Evolutionary conservation across 2,329 filamentous ascomycete species (phyloP).

Genomic region (Bipolaris oryzae): DNA sequence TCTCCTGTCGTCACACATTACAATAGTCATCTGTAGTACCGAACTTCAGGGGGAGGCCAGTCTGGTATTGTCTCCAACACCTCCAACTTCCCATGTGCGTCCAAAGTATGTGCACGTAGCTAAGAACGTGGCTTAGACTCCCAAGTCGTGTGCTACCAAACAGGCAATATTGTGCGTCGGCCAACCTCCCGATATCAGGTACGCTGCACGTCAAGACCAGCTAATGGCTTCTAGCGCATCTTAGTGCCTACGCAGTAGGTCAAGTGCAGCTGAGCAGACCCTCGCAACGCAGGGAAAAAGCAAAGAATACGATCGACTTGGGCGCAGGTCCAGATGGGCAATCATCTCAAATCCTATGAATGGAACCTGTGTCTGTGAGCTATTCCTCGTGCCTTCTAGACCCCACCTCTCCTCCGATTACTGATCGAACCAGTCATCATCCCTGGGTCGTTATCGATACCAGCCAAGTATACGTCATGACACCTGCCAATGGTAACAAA

Average conservation of each 20-base stretch:
- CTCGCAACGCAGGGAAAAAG: not conserved
- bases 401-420: not conserved
- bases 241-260: not conserved
- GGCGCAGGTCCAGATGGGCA: not conserved
- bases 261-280: not conserved
- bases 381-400: slow-evolving; percentile 4
- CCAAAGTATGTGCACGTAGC: too few relatives aligned
- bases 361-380: not conserved
- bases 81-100: not conserved
- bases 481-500: not conserved
- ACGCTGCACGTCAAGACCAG: slow-evolving; percentile 2
- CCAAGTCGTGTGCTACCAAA: not conserved
- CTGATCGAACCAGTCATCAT: not conserved
- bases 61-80: not conserved
- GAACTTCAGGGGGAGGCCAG: not conserved
- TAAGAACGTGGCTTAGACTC: slow-evolving; percentile 1
- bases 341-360: not conserved
- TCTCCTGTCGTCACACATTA: not conserved
- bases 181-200: not conserved
- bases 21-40: not conserved
- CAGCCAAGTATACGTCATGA: not conserved
- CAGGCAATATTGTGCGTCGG: slow-evolving; percentile 2
- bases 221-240: slow-evolving; percentile 8
- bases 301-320: not conserved
- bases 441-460: not conserved